Base-by-base conservation (phyloP, 2,329 filamentous ascomycete genomes). In the Leptographium wingfieldii region DNA sequence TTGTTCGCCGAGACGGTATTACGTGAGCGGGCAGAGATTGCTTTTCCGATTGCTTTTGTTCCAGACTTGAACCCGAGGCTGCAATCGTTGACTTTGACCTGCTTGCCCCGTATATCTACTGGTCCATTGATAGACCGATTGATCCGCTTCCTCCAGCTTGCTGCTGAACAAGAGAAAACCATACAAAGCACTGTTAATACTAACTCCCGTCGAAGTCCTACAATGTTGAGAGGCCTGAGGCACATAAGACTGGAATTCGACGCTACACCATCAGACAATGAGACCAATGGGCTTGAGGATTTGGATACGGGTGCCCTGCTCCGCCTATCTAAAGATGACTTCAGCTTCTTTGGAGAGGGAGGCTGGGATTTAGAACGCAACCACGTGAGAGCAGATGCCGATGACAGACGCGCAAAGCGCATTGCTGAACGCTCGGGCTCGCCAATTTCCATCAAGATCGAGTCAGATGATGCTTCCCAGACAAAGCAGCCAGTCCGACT, bases 51-150 rank as follows among this genome's bases (percentile, higher is more conserved):
- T 57, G 67, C 71, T 16, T 80, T 81, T 58, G 67, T 73, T 3
- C 82, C 83, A 0, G 76, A 83, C 56, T 77, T 78, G 70, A 85
- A 84, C 61, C 77, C 81, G 0, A 76, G 81, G 4, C 67, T 86
- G 27, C 69, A 68, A 12, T 78, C 76, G 0, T 65, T 86, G 29
- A 80, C 78, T 4, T 69, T 86, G 27, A 81, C 80, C 0, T 70
- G 74, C 33, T 73, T 85, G 3, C 83, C 83, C 0, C 74, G 79
- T 9, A 74, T 75, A 29, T 83, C 81, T 1, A 72, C 69, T 5
- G 81, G 81, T 0, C 74, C 74, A 5, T 61, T 84, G 16, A 74
- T 80, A 38, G 65, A 72, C n/a, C 73, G 69, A n/a, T 67, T 86
- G 5, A 67, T 73, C 1, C 59, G 63, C 0, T 82, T 85, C 54